Evolutionary conservation across 192 early-diverging fungal genomes (phyloP), one percentile per base, ranked within the genome.

Genomic region (Gigaspora rosea): DNA sequence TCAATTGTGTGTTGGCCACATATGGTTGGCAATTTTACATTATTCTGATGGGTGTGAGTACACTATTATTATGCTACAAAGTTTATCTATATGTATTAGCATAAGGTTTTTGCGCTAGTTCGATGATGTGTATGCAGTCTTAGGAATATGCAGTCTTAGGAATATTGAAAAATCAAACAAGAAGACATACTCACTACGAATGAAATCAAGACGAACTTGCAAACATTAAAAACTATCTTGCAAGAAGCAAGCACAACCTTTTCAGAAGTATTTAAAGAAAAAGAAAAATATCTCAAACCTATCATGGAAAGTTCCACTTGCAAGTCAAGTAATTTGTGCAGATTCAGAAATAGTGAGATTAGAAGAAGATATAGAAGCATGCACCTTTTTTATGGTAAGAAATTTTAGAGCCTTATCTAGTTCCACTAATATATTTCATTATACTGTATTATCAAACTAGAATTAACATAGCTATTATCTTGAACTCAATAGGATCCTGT

Each of bases 31-130:
- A 52, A 73, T 58, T 58, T 61, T 32, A 56, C 41, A 16, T 73
- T 27, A 33, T 36, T 73, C 32, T 58, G 18, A 58, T 36, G 32
- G 32, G 1, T 73, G 54, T 36, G 71, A 27, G 46, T 54, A 57
- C 51, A 73, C 58, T 52, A 58, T 73, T 61, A 20, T 73, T 35
- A 56, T 59, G 35, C 9, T 27, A 61, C 27, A 59, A 61, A 0
- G 10, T 16, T 73, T 73, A 61, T 20, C 10, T 71, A 52, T 27
- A 52, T 32, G 69, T 54, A 54, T 49, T 71, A 71, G 52, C 22
- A 71, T 71, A 71, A 71, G 49, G 69, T 27, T 73, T 73, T 56
- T 73, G 71, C 71, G 18, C 33, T 58, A 73, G 71, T 73, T 73
- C 35, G 71, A 73, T 58, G 22, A 58, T 58, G 71, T 54, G 32